Evolutionary conservation across 2,329 filamentous ascomycete genomes (phyloP).

Genomic region (Fusarium euwallaceae): DNA sequence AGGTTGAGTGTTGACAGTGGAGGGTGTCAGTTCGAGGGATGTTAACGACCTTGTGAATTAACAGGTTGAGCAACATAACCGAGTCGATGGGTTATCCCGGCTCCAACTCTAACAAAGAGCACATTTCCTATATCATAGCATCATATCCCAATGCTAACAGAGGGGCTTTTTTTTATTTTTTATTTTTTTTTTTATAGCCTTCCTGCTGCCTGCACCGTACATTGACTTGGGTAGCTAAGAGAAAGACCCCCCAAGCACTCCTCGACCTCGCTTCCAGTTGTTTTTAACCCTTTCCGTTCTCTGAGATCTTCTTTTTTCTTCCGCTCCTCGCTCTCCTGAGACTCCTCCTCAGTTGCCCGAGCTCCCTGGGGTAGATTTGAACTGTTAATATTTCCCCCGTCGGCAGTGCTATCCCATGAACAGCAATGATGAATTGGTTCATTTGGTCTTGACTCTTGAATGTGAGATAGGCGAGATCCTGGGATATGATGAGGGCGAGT

Average conservation of each 20-base stretch:
- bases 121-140: no score
- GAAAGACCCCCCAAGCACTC: slow-evolving; percentile 3
- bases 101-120: no score
- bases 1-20: no score
- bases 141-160: no score
- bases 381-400: slow-evolving; percentile 17
- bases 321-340: background rate
- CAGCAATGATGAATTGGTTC: background rate
- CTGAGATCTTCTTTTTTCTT: background rate
- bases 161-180: no score
- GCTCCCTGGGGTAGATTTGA: background rate
- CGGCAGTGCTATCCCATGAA: background rate
- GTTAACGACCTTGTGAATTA: no score
- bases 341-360: background rate
- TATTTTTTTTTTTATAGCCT: no score
- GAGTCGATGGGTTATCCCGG: no score
- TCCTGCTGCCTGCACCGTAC: no score
- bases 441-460: slow-evolving; percentile 15
- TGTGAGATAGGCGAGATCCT: slow-evolving; percentile 5
- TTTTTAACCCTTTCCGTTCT: background rate
- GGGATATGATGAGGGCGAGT: background rate
- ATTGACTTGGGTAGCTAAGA: background rate
- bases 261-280: background rate
- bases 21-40: no score
- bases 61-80: no score